phyloP scores from a whole-genome alignment of 495 filamentous ascomycete species.

The Penicillium paxilli region DNA sequence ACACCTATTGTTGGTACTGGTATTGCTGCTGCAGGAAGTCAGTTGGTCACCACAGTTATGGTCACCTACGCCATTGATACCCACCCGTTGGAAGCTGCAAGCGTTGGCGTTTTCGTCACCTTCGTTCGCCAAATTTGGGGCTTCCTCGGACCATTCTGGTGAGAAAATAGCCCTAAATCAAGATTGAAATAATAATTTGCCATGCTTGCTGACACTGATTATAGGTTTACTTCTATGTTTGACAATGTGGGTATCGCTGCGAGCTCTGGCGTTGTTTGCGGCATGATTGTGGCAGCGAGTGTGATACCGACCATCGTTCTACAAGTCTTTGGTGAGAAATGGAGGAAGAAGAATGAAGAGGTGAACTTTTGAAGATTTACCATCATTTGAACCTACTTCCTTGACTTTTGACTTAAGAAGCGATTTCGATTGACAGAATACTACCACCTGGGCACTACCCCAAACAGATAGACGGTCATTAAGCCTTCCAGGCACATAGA shows the following conservation, averaged over 20 bases:
- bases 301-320: slow-evolving; percentile 45
- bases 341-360: slow-evolving; percentile 4
- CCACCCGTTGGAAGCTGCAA: slow-evolving; percentile 46
- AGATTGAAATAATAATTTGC: background rate
- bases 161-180: slow-evolving; percentile 4
- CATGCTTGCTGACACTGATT: slow-evolving; percentile 1
- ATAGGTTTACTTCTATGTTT: slow-evolving; percentile 54
- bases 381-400: no score
- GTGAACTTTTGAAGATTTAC: background rate
- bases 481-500: no score
- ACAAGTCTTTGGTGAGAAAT: slow-evolving; percentile 31
- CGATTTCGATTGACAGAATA: no score
- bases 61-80: slow-evolving; percentile 59
- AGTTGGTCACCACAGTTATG: slow-evolving; percentile 56
- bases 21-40: slow-evolving; percentile 54
- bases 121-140: slow-evolving; percentile 56
- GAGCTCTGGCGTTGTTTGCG: slow-evolving; percentile 41
- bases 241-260: slow-evolving; percentile 39
- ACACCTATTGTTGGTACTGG: slow-evolving; percentile 51
- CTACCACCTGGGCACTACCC: no score
- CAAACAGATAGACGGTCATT: no score
- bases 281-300: slow-evolving; percentile 43
- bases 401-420: no score
- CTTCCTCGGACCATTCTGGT: slow-evolving; percentile 61
- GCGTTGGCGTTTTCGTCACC: slow-evolving; percentile 57